A percentile compares a stretch with the other conserved stretches of the same genome.
Evolutionary conservation across 2,329 filamentous ascomycete genomes (phyloP).

Genomic region (Parascedosporium putredinis): DNA sequence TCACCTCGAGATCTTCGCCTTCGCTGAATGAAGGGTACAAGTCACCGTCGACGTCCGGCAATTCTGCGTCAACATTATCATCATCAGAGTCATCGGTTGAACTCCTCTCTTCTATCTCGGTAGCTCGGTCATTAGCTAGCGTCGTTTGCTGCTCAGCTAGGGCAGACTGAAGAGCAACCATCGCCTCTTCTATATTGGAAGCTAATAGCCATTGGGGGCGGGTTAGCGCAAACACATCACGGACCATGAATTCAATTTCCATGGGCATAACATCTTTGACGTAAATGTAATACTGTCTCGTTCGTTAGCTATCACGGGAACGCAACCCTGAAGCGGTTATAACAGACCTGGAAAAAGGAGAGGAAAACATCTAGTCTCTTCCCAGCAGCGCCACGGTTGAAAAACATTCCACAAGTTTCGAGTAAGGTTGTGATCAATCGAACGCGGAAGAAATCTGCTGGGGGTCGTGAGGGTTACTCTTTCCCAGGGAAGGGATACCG

Average conservation of each 20-base stretch:
- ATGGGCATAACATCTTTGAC: constrained; percentile 85
- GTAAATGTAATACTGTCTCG: constrained; percentile 91
- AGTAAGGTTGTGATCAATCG: constrained; percentile 80
- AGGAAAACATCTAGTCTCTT: constrained; percentile 98
- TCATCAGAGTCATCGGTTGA: constrained; percentile 53
- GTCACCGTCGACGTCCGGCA: constrained; percentile 56
- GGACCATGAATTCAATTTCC: constrained; percentile 94
- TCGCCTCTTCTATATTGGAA: constrained; percentile 70
- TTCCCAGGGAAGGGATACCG: constrained; percentile 71
- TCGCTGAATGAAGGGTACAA: constrained; percentile 42
- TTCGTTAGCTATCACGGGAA: too few species aligned
- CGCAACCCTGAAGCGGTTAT: too few species aligned
- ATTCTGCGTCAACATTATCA: constrained; percentile 70
- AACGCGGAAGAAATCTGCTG: constrained; percentile 93
- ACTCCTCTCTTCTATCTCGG: constrained; percentile 66
- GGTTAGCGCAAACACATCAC: constrained; percentile 77
- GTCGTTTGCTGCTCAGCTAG: constrained; percentile 82
- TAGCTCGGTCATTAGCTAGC: constrained; percentile 56
- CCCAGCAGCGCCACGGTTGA: constrained; percentile 82
- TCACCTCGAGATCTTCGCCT: constrained; percentile 31
- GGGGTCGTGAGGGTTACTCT: constrained; percentile 71
- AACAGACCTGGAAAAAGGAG: constrained; percentile 71
- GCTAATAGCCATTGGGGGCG: constrained; percentile 90
- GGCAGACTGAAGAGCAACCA: constrained; percentile 74
- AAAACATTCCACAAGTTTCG: constrained; percentile 93